Evolutionary conservation across 1,284 basidiomycete species (phyloP).

Genomic region (Heterobasidion annosum): DNA sequence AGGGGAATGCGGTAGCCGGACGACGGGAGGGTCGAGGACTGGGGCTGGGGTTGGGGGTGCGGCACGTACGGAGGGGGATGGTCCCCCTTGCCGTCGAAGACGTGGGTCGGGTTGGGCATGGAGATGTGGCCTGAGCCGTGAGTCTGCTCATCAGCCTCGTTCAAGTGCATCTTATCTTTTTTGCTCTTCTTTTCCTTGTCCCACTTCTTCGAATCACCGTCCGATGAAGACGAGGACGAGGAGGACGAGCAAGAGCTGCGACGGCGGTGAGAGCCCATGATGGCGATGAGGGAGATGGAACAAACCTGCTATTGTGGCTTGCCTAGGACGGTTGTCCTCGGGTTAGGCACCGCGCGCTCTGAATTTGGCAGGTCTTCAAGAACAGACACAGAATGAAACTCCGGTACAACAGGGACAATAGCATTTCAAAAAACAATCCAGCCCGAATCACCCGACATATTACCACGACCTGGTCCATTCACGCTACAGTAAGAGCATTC

Average conservation of each 20-base stretch:
- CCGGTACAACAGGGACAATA: not conserved
- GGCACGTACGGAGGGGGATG: conserved; percentile 3
- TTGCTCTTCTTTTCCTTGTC: conserved; percentile 15
- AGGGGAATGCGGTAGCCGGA: conserved; percentile 60
- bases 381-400: not conserved
- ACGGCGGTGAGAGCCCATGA: conserved; percentile 13
- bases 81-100: not conserved
- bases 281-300: not conserved
- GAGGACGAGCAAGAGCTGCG: conserved; percentile 16
- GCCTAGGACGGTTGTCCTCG: conserved; percentile 6
- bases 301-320: not conserved
- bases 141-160: not conserved
- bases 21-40: conserved; percentile 17
- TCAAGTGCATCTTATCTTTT: not conserved
- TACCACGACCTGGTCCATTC: no score
- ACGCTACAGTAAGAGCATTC: no score
- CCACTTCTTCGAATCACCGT: conserved; percentile 5
- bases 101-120: conserved; percentile 4
- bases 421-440: no score
- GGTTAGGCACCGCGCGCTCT: not conserved
- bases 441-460: no score
- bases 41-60: conserved; percentile 14
- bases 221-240: conserved; percentile 11
- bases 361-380: conserved; percentile 1
- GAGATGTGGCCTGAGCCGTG: not conserved